Evolutionary conservation across 768 basidiomycete species (phyloP).

Genomic region (Pisolithus marmoratus): DNA sequence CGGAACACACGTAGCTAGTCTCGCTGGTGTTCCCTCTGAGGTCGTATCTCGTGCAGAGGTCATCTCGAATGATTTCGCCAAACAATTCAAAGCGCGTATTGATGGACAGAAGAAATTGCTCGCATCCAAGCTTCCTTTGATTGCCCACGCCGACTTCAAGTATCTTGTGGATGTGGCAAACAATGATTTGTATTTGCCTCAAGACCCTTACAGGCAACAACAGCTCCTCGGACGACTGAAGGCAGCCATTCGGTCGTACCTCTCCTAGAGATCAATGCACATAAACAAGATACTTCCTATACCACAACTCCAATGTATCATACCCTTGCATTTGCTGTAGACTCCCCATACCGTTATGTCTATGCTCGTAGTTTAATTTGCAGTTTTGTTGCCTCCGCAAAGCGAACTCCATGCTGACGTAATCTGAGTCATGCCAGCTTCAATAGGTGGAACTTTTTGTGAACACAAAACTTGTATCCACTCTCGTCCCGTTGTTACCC

Average conservation of each 20-base stretch:
- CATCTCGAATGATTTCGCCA: slow-evolving; percentile 81
- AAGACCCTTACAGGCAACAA: slow-evolving; percentile 45
- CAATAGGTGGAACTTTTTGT: too few relatives aligned
- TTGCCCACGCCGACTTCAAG: slow-evolving; percentile 85
- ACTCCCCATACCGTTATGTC: too few relatives aligned
- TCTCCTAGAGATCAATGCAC: background rate
- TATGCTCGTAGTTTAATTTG: too few relatives aligned
- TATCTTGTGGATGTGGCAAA: slow-evolving; percentile 64
- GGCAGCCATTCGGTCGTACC: slow-evolving; percentile 23
- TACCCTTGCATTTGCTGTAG: background rate
- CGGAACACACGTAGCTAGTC: slow-evolving; percentile 90
- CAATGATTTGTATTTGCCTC: slow-evolving; percentile 47
- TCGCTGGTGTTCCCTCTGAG: slow-evolving; percentile 83
- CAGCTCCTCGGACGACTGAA: slow-evolving; percentile 55
- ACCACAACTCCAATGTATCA: background rate
- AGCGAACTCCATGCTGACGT: too few relatives aligned
- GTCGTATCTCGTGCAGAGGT: slow-evolving; percentile 87
- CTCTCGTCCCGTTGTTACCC: background rate
- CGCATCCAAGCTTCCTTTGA: slow-evolving; percentile 62
- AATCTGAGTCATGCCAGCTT: too few relatives aligned
- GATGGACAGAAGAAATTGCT: slow-evolving; percentile 50
- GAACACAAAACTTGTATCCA: background rate
- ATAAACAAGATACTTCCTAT: background rate
- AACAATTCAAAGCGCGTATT: slow-evolving; percentile 78
- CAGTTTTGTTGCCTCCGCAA: too few relatives aligned